phyloP scores from a whole-genome alignment of 2,329 filamentous ascomycete species.

The Byssochlamys sp. region DNA sequence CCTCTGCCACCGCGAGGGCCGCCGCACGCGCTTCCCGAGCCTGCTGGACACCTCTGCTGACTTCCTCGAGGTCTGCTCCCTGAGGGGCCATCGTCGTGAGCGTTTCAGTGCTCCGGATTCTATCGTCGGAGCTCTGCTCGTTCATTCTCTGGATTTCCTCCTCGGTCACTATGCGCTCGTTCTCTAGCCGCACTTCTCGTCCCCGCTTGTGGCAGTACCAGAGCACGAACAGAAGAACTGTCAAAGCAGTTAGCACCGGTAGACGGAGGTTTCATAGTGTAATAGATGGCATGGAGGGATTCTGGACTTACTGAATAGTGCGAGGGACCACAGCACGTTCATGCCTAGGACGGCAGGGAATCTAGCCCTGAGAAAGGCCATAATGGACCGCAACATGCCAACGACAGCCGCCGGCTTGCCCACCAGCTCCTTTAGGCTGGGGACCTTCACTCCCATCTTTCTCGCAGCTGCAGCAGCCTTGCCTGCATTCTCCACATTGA shows the following conservation, averaged over 20 bases:
- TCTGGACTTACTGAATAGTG: constrained; percentile 63
- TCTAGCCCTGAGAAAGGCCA: constrained; percentile 73
- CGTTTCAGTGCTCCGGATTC: constrained; percentile 26
- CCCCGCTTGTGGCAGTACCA: constrained; percentile 99
- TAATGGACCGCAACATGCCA: constrained; percentile 76
- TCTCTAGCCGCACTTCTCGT: constrained; percentile 68
- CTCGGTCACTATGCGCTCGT: constrained; percentile 41
- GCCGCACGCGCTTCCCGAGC: constrained; percentile 25
- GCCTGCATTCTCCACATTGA: constrained; percentile 45
- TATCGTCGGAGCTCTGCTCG: constrained; percentile 20
- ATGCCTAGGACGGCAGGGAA: constrained; percentile 88
- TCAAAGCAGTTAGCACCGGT: not conserved
- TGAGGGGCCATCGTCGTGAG: constrained; percentile 32
- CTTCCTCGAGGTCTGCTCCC: constrained; percentile 30
- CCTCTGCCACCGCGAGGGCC: constrained; percentile 10
- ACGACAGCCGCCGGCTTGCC: constrained; percentile 80
- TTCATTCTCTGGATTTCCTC: constrained; percentile 35
- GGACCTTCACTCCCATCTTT: constrained; percentile 58
- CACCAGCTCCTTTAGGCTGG: constrained; percentile 66
- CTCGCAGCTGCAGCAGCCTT: constrained; percentile 50
- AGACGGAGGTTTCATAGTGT: not conserved
- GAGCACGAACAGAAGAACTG: constrained; percentile 81
- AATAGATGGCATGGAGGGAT: constrained; percentile 3
- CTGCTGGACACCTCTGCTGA: constrained; percentile 32
- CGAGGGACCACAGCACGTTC: constrained; percentile 82